These are phyloP conservation scores for Barnettozyma californica DNA, from an alignment of 805 yeast species.

Conservation along the genomic window DNA sequence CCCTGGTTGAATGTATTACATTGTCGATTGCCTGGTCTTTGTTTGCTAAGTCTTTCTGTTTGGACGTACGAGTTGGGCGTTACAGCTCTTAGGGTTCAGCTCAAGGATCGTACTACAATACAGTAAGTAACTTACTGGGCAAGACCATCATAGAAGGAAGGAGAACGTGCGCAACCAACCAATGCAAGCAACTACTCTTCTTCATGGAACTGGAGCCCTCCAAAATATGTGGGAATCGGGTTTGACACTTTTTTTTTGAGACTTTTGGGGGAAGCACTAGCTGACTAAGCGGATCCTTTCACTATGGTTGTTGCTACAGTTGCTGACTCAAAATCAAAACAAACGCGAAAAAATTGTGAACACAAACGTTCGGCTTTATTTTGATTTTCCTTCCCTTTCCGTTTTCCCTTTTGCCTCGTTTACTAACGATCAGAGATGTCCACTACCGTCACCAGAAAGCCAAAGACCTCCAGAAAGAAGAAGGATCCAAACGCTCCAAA, in stretches of 20 bases:
- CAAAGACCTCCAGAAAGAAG: slow-evolving; percentile 39
- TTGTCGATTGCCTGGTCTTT: not conserved
- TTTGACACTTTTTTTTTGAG: not conserved
- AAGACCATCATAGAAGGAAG: not conserved
- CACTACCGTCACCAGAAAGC: slow-evolving; percentile 32
- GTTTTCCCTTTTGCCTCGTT: not conserved
- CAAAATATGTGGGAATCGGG: not conserved
- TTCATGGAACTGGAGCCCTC: not conserved
- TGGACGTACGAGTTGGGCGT: not conserved
- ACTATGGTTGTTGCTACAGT: not conserved
- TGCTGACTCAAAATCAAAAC: not conserved
- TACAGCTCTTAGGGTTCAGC: not conserved
- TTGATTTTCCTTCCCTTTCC: not conserved
- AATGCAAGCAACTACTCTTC: not conserved
- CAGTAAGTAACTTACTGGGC: not conserved
- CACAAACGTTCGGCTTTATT: not conserved
- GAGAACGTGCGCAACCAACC: not conserved
- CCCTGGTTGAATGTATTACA: not conserved
- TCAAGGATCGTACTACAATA: not conserved
- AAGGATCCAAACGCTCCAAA: slow-evolving; percentile 97
- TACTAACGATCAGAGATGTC: slow-evolving; percentile 26
- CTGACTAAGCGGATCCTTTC: not conserved
- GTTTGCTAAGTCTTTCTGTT: not conserved
- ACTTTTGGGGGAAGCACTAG: not conserved
- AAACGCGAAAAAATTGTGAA: not conserved